Base-by-base conservation (phyloP, 495 filamentous ascomycete genomes). In the Penicillium lagena region DNA sequence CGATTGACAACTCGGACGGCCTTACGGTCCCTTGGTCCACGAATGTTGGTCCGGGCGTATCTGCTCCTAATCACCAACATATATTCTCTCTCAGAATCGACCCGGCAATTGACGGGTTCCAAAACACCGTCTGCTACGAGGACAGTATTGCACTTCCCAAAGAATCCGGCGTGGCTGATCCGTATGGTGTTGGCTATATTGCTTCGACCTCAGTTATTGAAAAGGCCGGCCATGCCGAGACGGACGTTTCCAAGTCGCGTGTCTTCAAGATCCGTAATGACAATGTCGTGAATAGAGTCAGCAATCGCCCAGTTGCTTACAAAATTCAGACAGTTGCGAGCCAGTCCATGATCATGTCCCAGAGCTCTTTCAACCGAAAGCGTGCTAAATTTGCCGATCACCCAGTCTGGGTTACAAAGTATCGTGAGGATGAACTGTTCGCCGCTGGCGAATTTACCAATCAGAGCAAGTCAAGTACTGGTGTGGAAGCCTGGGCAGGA, bases 71-170 rank as follows among this genome's bases (percentile, higher is more conserved):
- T 55, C 90, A 96, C 52, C 90, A 96, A 56, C 90, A 96, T 66
- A 83, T 95, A 59, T 94, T 96, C 70, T 88, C 84, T 5, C 80
- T 95, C 6, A 86, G 90, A 9, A 76, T 96, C 15, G 90, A 96
- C 57, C 90, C 90, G 1, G 78, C 79, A 15, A 60, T 95, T 36
- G 89, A 88, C 45, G 91, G 89, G 2, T 77, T 77, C 50, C 63
- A 74, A 34, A 90, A 90, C 56, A 75, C 81, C 2, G 60, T 89
- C 7, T 78, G 80, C 28, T 83, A 81, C 56, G 83, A 88, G 36
- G 87, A 90, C 55, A 78, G 82, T 7, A 75, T 86, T 34, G 67
- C 87, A 0, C 80, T 90, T 70, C 82, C 86, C 7, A 77, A 85
- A 30, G 80, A 80, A 12, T 58, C 60, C 1, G 71, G 72, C 8